Evolutionary conservation across 176 grass and related monocot genomes (phyloP).

Genomic region (Olyra latifolia): DNA sequence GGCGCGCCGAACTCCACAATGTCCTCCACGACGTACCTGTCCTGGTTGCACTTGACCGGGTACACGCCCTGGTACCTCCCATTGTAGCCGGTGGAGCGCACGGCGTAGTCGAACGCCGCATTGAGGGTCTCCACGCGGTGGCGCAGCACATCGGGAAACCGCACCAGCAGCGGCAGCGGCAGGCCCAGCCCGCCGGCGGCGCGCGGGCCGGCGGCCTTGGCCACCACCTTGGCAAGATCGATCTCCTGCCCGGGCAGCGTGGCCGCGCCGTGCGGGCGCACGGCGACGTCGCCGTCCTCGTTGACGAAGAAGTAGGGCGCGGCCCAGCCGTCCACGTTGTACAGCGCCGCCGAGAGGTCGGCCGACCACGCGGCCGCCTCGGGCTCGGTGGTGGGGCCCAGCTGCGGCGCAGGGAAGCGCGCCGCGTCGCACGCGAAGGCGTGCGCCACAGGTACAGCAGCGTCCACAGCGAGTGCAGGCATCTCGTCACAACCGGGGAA

Average conservation of each 20-base stretch:
- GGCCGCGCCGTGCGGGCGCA: conserved; percentile 67
- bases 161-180: conserved; percentile 64
- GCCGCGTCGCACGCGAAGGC: conserved; percentile 63
- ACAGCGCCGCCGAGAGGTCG: conserved; percentile 69
- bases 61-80: conserved; percentile 85
- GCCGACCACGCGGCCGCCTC: conserved; percentile 55
- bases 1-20: conserved; percentile 78
- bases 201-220: conserved; percentile 44
- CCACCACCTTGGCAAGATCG: conserved; percentile 87
- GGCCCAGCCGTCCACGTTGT: conserved; percentile 91
- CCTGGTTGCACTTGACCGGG: conserved; percentile 98
- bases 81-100: conserved; percentile 60
- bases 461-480: conserved; percentile 87
- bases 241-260: conserved; percentile 77
- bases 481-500: conserved; percentile 81
- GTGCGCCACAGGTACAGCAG: conserved; percentile 54
- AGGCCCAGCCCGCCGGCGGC: conserved; percentile 63
- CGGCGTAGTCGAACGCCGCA: conserved; percentile 73
- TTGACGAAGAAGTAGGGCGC: conserved; percentile 91
- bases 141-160: conserved; percentile 86
- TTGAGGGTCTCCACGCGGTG: conserved; percentile 79
- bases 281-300: conserved; percentile 64
- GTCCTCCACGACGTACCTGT: conserved; percentile 90
- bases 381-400: conserved; percentile 24
- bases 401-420: conserved; percentile 57